Base-by-base conservation (phyloP, 2,329 filamentous ascomycete genomes). In the Talaromyces atroroseus region DNA sequence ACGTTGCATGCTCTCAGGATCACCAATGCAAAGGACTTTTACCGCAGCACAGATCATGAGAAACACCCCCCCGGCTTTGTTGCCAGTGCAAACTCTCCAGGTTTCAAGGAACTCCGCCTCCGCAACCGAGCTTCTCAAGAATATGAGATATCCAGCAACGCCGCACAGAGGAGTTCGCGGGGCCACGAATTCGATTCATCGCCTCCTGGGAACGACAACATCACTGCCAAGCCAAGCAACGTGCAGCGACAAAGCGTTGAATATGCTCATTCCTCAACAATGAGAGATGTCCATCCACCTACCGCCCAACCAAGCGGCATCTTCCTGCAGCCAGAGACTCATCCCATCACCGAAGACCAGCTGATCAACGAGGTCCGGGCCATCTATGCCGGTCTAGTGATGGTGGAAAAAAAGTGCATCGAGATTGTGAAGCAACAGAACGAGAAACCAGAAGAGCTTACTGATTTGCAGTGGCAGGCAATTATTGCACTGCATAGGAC, bases 391-490 rank as follows among this genome's bases (percentile, higher is more conserved):
- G 90, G 89, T 0, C 73, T 96, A 0, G 86, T 90, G 0, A 89
- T 94, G 84, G 89, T 96, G 0, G 92, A 97, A 67, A 84, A 82
- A 23, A 90, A 94, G 63, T 92, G 90, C 63, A 92, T 95, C 0
- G 87, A 95, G 54, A 86, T 95, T 1, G 89, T 92, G 62, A 84
- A 82, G 46, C 78, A 81, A 48, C 82, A 85, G 62, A 76, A 76
- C 6, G 73, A 77, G 24, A 74, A 76, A 8, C 78, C 82, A 0
- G 81, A 84, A 16, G 71, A 73, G 46, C 64, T 85, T 2, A 76
- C 72, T n/a, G 70, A 76, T 29, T 85, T 92, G 52, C 88, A 95
- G 63, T 96, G 89, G 87, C 88, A 95, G 61, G 87, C 89, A 0
- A 71, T 96, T 0, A 90, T 95, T 42, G 86, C 87, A 0, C 69